phyloP scores from a whole-genome alignment of 2,329 filamentous ascomycete genomes.

The Zymoseptoria tritici region DNA sequence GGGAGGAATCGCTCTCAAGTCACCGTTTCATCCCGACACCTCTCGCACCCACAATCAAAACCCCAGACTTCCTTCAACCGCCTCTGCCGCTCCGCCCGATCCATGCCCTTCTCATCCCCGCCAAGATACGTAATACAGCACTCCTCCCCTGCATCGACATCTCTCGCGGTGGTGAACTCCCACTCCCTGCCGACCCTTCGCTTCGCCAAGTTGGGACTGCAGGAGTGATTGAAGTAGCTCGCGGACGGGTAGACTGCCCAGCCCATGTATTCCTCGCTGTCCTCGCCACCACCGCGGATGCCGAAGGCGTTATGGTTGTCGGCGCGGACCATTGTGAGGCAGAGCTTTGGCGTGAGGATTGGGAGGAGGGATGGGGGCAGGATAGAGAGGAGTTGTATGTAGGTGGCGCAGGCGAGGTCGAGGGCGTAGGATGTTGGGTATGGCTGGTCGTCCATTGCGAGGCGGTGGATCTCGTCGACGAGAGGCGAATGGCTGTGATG shows the following conservation, averaged over 20 bases:
- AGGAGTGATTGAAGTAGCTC: constrained; percentile 45
- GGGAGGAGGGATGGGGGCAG: constrained; percentile 32
- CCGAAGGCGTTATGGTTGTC: constrained; percentile 44
- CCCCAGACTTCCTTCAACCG: constrained; percentile 38
- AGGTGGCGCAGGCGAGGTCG: constrained; percentile 32
- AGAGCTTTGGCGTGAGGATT: constrained; percentile 28
- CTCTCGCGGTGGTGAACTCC: constrained; percentile 33
- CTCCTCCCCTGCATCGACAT: constrained; percentile 35
- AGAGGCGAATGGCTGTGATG: constrained; percentile 26
- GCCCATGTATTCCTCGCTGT: constrained; percentile 42
- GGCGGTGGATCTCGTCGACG: constrained; percentile 28
- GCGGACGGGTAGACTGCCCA: constrained; percentile 42
- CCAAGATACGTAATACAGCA: constrained; percentile 44
- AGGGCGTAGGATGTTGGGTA: constrained; percentile 37
- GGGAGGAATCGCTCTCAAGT: background rate
- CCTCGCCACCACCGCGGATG: constrained; percentile 34
- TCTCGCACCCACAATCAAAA: constrained; percentile 38
- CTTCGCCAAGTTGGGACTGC: constrained; percentile 39
- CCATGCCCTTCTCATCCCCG: constrained; percentile 39
- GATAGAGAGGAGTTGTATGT: constrained; percentile 37
- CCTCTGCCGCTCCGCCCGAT: constrained; percentile 30
- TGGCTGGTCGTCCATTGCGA: constrained; percentile 36
- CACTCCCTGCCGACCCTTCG: constrained; percentile 34
- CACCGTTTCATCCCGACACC: constrained; percentile 25
- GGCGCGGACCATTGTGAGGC: constrained; percentile 32